A percentile compares a stretch with the other conserved stretches of the same genome.
These are phyloP conservation scores for Penicillium nordicum DNA, from an alignment of 2,329 filamentous ascomycete genomes.

Conservation along the genomic window DNA sequence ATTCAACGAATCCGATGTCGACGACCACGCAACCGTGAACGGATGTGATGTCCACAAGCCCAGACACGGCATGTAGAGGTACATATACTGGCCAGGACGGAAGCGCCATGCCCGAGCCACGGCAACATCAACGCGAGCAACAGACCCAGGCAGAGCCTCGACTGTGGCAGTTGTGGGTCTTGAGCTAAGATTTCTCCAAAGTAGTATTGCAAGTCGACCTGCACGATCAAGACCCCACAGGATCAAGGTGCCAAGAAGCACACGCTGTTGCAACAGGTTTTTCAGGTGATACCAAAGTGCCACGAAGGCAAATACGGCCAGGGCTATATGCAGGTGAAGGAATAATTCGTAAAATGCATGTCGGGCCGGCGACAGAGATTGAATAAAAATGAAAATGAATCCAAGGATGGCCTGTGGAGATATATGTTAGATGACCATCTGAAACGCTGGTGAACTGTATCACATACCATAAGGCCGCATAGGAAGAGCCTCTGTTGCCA, in stretches of 20 bases:
- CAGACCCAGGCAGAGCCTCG: constrained; percentile 55
- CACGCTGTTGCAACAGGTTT: constrained; percentile 29
- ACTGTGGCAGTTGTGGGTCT: constrained; percentile 50
- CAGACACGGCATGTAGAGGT: constrained; percentile 53
- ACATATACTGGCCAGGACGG: constrained; percentile 52
- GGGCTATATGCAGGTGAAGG: constrained; percentile 41
- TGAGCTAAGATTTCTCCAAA: constrained; percentile 51
- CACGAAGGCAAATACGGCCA: constrained; percentile 40
- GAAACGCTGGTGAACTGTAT: constrained; percentile 26
- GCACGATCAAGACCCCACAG: constrained; percentile 40
- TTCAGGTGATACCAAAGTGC: constrained; percentile 38
- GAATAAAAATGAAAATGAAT: constrained; percentile 39
- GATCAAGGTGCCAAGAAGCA: constrained; percentile 31
- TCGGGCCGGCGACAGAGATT: constrained; percentile 41
- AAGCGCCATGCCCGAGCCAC: constrained; percentile 33
- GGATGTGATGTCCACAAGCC: constrained; percentile 44
- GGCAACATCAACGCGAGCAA: constrained; percentile 46
- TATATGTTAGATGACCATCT: neutral
- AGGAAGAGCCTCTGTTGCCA: constrained; percentile 31
- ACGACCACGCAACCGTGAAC: constrained; percentile 43
- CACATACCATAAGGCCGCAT: constrained; percentile 33
- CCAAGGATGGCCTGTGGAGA: constrained; percentile 38
- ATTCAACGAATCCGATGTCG: constrained; percentile 16
- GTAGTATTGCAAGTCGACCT: constrained; percentile 46
- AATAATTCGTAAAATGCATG: constrained; percentile 47